Percentiles rank a stretch among this genome's conserved stretches.
Evolutionary conservation across 1,284 basidiomycete species (phyloP).

Genomic region (Flammula alnicola): DNA sequence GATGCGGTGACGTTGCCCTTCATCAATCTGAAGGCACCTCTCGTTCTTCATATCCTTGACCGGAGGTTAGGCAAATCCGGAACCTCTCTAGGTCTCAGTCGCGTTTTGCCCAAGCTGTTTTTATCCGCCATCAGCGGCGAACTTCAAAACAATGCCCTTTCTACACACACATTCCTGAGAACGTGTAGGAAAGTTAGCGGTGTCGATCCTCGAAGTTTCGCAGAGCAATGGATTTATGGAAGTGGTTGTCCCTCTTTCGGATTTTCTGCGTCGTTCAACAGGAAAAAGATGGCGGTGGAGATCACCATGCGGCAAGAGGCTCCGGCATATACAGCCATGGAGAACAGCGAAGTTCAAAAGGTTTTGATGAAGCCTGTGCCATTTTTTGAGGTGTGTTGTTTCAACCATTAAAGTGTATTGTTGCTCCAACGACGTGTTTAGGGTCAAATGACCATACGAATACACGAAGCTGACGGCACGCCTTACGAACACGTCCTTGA

Average conservation of each 20-base stretch:
- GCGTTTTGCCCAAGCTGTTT: conserved; percentile 95
- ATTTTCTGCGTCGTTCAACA: conserved; percentile 91
- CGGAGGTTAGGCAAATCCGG: conserved; percentile 93
- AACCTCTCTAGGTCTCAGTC: conserved; percentile 91
- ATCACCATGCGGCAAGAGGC: conserved; percentile 91
- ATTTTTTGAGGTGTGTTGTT: conserved; percentile 75
- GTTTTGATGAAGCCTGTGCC: conserved; percentile 80
- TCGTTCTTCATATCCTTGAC: conserved; percentile 96
- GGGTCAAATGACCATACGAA: conserved; percentile 98
- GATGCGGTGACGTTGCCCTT: conserved; percentile 81
- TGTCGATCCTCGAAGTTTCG: conserved; percentile 87
- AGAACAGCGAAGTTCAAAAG: conserved; percentile 71
- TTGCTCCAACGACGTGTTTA: conserved; percentile 32
- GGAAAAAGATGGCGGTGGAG: conserved; percentile 98
- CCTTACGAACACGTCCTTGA: conserved; percentile 99
- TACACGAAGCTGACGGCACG: conserved; percentile 98
- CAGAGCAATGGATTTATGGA: conserved; percentile 98
- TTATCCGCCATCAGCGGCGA: conserved; percentile 94
- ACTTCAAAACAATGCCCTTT: conserved; percentile 83
- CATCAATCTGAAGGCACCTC: conserved; percentile 93
- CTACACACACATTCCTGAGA: conserved; percentile 90
- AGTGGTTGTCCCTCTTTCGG: conserved; percentile 94
- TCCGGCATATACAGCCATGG: conserved; percentile 73
- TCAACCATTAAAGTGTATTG: conserved; percentile 10
- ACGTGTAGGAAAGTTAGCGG: conserved; percentile 94